Evolutionary conservation across 2,329 filamentous ascomycete species (phyloP), one percentile per base, ranked within the genome.

Genomic region (Graphiopsis chlorocephala): DNA sequence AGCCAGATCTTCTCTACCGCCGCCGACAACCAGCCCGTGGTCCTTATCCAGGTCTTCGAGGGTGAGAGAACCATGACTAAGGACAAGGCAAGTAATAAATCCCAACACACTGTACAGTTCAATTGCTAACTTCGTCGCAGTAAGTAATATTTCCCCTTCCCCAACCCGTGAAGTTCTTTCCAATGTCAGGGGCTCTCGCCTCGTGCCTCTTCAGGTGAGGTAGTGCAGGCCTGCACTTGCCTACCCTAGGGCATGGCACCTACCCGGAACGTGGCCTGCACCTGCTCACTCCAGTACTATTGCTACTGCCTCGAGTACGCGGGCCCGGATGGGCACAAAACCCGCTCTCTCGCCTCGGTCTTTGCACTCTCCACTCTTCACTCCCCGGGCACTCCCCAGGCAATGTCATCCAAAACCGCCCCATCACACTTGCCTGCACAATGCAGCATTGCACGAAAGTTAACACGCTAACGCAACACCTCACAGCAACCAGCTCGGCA

Each of bases 31-130:
- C 94, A 98, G 86, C 96, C 92, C 68, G 93, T 93, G 72, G 94
- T 98, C 76, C 92, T 97, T 85, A 98, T 98, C 85, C 97, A 98
- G 90, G 94, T 98, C 69, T 98, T 89, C 89, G 93, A 98, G 88
- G 94, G 94, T 84, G 94, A 98, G 87, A 94, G 94, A 28, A 68
- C 70, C 0, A 75, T 75, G 73, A 75, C 73, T 0, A 71, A 71
- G 61, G 70, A 72, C 63, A 72, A 72, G 57, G 31, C n/a, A 52
- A 52, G 48, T 52, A n/a, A 52, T 15, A 45, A 53, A 14, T 53
- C 48, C 48, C 48, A 53, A 15, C 5, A 17, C 48, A 26, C 35
- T 31, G 28, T 31, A 47, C 17, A 53, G 26, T 25, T 38, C 35
- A 45, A 35, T 20, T 35, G 35, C 55, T 58, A 58, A 58, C 29